A percentile compares a stretch with the other conserved stretches of the same genome.
These are phyloP conservation scores for Oryza australiensis DNA, from an alignment of 176 grass and related monocot species.

Conservation along the genomic window DNA sequence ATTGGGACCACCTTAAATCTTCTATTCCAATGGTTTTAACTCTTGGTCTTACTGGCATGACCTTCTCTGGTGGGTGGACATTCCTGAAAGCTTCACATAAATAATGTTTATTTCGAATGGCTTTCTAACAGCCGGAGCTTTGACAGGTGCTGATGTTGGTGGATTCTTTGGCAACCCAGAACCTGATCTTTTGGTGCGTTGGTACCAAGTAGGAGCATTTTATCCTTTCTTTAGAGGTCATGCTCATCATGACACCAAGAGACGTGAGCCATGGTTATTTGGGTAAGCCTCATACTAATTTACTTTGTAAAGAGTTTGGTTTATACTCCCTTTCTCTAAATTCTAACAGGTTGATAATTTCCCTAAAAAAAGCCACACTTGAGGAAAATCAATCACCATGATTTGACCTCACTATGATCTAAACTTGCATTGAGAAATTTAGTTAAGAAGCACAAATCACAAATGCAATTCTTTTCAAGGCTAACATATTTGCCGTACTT, in stretches of 20 bases:
- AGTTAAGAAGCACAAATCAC: conserved; percentile 12
- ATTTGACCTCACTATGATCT: conserved; percentile 3
- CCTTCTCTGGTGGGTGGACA: conserved; percentile 77
- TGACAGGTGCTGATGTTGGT: conserved; percentile 89
- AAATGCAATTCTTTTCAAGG: background rate
- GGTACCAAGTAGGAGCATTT: conserved; percentile 98
- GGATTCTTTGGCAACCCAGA: conserved; percentile 97
- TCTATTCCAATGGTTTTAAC: conserved; percentile 95
- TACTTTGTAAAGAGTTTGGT: background rate
- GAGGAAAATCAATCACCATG: conserved; percentile 6
- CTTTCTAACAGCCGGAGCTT: conserved; percentile 34
- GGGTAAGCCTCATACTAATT: conserved; percentile 62
- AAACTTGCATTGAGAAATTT: conserved; percentile 5
- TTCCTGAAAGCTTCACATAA: conserved; percentile 17
- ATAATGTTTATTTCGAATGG: background rate
- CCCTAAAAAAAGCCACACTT: background rate
- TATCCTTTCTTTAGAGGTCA: conserved; percentile 96
- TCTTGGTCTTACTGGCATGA: conserved; percentile 91
- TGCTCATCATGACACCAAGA: conserved; percentile 96
- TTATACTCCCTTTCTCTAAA: conserved; percentile 1
- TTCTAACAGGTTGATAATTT: background rate
- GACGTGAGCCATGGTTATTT: conserved; percentile 96
- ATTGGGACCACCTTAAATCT: conserved; percentile 93
- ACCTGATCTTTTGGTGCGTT: conserved; percentile 79
- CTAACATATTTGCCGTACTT: conserved; percentile 29